A percentile compares a stretch with the other conserved stretches of the same genome.
phyloP scores from a whole-genome alignment of 2,329 filamentous ascomycete genomes.

The Fusarium sp. region DNA sequence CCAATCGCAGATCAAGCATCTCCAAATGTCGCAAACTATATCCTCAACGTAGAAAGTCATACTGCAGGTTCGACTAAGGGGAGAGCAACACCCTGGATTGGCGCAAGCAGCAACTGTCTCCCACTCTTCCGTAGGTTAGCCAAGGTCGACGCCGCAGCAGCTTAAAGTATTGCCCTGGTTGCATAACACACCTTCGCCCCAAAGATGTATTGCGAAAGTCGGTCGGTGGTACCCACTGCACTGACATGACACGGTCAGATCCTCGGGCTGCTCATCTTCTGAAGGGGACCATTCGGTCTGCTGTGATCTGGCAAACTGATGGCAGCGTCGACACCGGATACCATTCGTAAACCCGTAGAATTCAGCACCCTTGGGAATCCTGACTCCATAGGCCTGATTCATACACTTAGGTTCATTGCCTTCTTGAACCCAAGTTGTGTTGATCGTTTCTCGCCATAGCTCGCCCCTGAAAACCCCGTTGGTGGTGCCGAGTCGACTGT shows the following conservation, averaged over 20 bases:
- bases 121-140: too few relatives aligned
- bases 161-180: neutral
- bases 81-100: neutral
- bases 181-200: neutral
- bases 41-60: neutral
- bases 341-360: neutral
- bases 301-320: neutral
- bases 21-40: neutral
- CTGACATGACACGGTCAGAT: neutral
- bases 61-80: neutral
- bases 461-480: neutral
- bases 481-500: neutral
- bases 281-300: neutral
- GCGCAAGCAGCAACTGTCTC: too few relatives aligned
- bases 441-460: neutral
- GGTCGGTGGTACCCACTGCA: neutral
- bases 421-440: neutral
- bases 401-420: neutral
- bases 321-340: neutral
- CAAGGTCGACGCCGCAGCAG: neutral
- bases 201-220: neutral
- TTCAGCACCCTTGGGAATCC: neutral
- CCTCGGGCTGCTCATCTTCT: neutral
- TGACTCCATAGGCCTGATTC: neutral
- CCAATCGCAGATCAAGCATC: neutral